Evolutionary conservation across 176 grass and related monocot genomes (phyloP), one percentile per base, ranked within the genome.

Genomic region (Avena sativa): DNA sequence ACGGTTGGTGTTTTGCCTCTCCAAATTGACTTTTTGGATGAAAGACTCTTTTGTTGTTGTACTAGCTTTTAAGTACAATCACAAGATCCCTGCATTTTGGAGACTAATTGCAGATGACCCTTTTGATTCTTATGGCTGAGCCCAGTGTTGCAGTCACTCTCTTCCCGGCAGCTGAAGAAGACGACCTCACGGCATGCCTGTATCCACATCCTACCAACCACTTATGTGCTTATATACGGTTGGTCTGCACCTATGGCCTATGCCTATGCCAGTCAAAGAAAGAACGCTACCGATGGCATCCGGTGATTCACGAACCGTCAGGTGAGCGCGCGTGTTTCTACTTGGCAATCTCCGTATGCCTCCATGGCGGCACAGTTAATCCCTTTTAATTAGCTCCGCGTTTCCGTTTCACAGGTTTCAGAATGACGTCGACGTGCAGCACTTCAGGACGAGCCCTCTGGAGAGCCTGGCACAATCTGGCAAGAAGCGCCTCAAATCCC

Each of bases 331-430:
- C 26, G 40, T 43, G 9, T 47, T 50, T 2, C 50, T 13, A 52
- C 9, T 52, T 52, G 12, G 17, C 23, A 17, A 53, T 75, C 13
- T 53, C n/a, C 48, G 28, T 51, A 40, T 26, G 6, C 2, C 13
- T 7, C 20, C 8, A 5, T 12, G 10, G 60, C 21, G 11, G 28
- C 26, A 16, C 32, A 53, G 15, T 3, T 53, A 66, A 66, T 43
- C 25, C 21, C 0, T n/a, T 63, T n/a, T 34, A 32, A 26, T n/a
- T 34, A 32, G 63, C 63, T 32, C 40, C 30, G 4, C 12, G 6
- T 51, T 19, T 14, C 38, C 43, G 56, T 80, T 89, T 83, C 90
- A 98, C 90, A 98, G 97, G 74, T 98, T 98, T 73, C 82, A 90
- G 63, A 87, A 87, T 1, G 95, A 95, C 44, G 74, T 78, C 26